Evolutionary conservation across 148 eudicot genomes (phyloP).

Genomic region (Spergularia marina): DNA sequence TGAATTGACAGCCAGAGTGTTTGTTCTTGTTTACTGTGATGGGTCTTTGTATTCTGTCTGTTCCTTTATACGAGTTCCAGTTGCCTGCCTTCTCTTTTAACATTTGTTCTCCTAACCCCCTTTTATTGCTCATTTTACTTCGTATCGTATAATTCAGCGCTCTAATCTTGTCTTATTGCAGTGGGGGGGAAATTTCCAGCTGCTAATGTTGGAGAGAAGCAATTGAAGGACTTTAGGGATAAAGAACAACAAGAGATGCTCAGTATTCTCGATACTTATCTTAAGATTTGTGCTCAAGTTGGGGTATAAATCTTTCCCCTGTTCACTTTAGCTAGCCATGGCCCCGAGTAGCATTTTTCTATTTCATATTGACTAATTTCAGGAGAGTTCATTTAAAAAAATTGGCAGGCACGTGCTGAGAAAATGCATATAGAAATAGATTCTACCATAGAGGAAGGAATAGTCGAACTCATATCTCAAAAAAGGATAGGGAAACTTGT

Average conservation of each 20-base stretch:
- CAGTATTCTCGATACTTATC: conserved; percentile 41
- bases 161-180: conserved; percentile 24
- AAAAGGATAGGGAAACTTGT: conserved; percentile 58
- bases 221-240: conserved; percentile 45
- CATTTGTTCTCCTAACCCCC: neutral
- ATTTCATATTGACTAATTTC: neutral
- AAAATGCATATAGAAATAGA: conserved; percentile 46
- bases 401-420: conserved; percentile 52
- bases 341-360: neutral
- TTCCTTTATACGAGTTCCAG: neutral
- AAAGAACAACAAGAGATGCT: conserved; percentile 49
- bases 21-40: neutral
- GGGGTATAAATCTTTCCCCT: conserved; percentile 51
- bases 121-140: neutral
- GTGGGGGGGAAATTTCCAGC: conserved; percentile 63
- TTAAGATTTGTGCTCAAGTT: conserved; percentile 45
- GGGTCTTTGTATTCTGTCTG: neutral
- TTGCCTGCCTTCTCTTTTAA: neutral
- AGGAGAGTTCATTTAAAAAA: conserved; percentile 3
- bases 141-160: neutral
- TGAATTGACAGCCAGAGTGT: neutral
- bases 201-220: conserved; percentile 38
- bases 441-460: conserved; percentile 63
- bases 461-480: conserved; percentile 54
- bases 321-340: conserved; percentile 10